phyloP scores from a whole-genome alignment of 1,139 yeast genomes.

The Saccharomycopsis hybrid region DNA sequence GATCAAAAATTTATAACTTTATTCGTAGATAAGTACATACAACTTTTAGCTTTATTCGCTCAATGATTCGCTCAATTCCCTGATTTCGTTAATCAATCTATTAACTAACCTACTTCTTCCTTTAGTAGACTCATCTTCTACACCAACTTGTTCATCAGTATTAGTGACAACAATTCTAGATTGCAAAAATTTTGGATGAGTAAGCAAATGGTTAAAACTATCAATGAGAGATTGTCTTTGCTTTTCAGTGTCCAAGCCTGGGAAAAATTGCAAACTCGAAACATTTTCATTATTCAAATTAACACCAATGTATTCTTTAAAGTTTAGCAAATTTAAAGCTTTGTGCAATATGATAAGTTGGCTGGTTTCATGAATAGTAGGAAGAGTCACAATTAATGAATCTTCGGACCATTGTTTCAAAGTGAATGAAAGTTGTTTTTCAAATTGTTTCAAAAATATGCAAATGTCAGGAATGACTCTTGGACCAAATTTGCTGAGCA shows the following conservation, averaged over 20 bases:
- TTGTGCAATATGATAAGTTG: constrained; percentile 66
- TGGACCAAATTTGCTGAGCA: constrained; percentile 59
- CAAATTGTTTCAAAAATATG: constrained; percentile 56
- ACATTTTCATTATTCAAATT: constrained; percentile 22
- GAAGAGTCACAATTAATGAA: constrained; percentile 53
- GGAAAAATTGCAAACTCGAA: constrained; percentile 32
- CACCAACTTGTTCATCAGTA: constrained; percentile 57
- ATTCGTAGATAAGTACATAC: not conserved
- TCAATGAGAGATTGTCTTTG: constrained; percentile 53
- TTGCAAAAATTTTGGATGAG: constrained; percentile 80
- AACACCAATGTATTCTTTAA: constrained; percentile 35
- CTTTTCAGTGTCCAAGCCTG: constrained; percentile 54
- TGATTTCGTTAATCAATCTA: constrained; percentile 47
- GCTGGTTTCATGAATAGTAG: constrained; percentile 70
- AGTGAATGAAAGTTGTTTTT: constrained; percentile 56
- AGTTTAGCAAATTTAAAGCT: constrained; percentile 45
- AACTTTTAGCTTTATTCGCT: not conserved
- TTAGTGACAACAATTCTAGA: constrained; percentile 62
- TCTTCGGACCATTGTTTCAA: constrained; percentile 66
- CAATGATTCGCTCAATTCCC: constrained; percentile 45
- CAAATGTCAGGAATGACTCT: constrained; percentile 60
- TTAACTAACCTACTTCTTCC: constrained; percentile 39
- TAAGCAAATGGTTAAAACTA: constrained; percentile 60
- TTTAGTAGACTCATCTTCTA: constrained; percentile 30
- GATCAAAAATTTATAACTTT: too few relatives aligned